Conservation (phyloP, 805 yeast genomes). For the Ogataea nitratoaversa region DNA sequence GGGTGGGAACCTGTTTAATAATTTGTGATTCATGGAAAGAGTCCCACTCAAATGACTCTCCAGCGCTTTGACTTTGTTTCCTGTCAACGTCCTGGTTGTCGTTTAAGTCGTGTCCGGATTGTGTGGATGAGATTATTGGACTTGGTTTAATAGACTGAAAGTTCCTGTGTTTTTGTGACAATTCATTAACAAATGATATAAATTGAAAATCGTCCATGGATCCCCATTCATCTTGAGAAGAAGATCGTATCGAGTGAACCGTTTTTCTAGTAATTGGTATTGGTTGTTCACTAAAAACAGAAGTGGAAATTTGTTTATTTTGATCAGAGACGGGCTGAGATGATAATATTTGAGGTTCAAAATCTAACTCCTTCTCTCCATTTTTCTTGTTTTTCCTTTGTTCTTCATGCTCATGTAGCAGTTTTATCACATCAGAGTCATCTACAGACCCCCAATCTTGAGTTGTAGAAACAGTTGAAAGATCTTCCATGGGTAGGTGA, state of each 20-base stretch:
- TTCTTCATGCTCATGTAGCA: slow-evolving; percentile 6
- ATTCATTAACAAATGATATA: slow-evolving; percentile 31
- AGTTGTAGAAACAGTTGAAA: slow-evolving; percentile 24
- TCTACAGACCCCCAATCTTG: slow-evolving; percentile 32
- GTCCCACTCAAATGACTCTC: slow-evolving; percentile 3
- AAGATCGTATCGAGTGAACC: neutral
- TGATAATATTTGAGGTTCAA: no score
- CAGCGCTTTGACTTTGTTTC: neutral
- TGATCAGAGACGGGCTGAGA: no score
- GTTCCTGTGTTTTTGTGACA: slow-evolving; percentile 26
- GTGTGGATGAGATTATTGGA: neutral
- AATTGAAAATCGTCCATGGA: slow-evolving; percentile 38
- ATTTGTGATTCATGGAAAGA: slow-evolving; percentile 6
- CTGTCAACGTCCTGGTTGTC: no score
- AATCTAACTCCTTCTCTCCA: no score
- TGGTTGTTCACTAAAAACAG: slow-evolving; percentile 3
- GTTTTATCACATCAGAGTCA: slow-evolving; percentile 19
- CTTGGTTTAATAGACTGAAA: slow-evolving; percentile 6
- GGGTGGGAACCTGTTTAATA: no score
- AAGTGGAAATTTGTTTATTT: no score
- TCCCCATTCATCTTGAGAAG: slow-evolving; percentile 25
- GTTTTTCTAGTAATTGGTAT: neutral
- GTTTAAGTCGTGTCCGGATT: no score
- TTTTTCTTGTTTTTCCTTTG: slow-evolving; percentile 6
- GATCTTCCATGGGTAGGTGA: slow-evolving; percentile 12